phyloP scores from a whole-genome alignment of 345 rosid species.

The Citrus hindsii region DNA sequence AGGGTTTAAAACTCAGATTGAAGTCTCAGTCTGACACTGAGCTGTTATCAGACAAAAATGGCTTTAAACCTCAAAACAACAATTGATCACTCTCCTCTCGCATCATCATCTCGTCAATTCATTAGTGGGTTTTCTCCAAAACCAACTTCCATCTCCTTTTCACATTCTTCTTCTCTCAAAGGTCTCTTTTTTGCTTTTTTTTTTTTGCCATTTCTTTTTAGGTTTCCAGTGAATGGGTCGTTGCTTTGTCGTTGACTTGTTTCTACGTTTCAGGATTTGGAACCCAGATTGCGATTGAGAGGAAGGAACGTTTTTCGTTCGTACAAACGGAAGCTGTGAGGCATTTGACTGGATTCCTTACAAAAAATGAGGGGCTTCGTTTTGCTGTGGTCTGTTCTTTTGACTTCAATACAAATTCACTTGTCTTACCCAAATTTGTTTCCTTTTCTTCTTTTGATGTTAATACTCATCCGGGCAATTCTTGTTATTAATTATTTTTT shows the following conservation, averaged over 20 bases:
- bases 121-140: not conserved
- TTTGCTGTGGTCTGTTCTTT: slow-evolving; percentile 69
- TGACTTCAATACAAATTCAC: not conserved
- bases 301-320: slow-evolving; percentile 35
- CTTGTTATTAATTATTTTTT: not conserved
- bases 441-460: not conserved
- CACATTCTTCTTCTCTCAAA: slow-evolving; percentile 5
- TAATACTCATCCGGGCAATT: not conserved
- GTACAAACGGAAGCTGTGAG: slow-evolving; percentile 51
- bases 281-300: slow-evolving; percentile 21
- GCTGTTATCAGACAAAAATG: not conserved
- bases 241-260: not conserved
- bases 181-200: slow-evolving; percentile 20
- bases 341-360: slow-evolving; percentile 66
- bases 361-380: slow-evolving; percentile 67
- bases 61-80: not conserved
- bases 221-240: not conserved
- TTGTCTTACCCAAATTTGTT: not conserved
- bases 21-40: not conserved
- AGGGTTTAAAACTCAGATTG: not conserved
- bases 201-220: not conserved
- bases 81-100: not conserved
- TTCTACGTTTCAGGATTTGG: slow-evolving; percentile 22
- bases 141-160: not conserved
- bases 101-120: slow-evolving; percentile 6